phyloP scores from a whole-genome alignment of 2,329 filamentous ascomycete genomes.

The Epichloe uncinata region DNA sequence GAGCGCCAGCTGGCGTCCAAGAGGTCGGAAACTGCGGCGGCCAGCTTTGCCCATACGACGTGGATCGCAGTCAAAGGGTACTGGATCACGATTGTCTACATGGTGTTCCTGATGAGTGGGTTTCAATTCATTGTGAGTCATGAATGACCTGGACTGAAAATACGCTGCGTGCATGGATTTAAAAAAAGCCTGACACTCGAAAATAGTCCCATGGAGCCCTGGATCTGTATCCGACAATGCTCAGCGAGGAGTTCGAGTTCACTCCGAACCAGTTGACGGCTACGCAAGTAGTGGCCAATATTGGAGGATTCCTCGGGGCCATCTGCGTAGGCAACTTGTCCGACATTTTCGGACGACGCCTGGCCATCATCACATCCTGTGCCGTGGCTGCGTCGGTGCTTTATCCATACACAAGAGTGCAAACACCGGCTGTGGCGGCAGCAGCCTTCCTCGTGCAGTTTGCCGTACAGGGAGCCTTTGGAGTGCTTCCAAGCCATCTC shows the following conservation, averaged over 20 bases:
- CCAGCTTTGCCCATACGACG: background rate
- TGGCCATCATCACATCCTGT: constrained; percentile 1
- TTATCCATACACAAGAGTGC: constrained; percentile 1
- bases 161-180: too few species aligned
- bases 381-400: background rate
- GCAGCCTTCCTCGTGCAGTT: constrained; percentile 1
- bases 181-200: background rate
- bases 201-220: background rate
- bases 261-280: background rate
- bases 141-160: background rate
- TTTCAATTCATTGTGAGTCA: background rate
- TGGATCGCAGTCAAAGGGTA: background rate
- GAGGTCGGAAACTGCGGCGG: background rate
- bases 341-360: background rate
- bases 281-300: constrained; percentile 2
- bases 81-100: background rate
- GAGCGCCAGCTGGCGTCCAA: background rate
- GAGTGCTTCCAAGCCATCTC: constrained; percentile 1
- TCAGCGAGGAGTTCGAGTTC: background rate
- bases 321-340: background rate
- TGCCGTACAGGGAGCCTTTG: constrained; percentile 1
- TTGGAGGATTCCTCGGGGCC: constrained; percentile 1
- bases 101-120: background rate
- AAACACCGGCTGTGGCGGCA: background rate
- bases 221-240: background rate